Conservation (phyloP, 208 protist species). For the Trypanosoma theileri region DNA sequence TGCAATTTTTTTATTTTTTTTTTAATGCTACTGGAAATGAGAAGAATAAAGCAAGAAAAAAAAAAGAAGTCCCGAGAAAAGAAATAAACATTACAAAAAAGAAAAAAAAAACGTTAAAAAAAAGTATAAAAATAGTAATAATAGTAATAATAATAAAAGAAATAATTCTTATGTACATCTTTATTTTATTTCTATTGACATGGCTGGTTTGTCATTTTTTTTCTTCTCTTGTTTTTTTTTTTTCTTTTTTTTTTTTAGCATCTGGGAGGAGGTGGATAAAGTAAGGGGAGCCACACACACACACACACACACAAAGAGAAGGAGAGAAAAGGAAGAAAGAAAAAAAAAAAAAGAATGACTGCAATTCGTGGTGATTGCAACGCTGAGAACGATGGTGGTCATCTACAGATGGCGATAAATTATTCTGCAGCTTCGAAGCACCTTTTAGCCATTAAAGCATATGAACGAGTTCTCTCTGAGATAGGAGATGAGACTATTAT, state of each 20-base stretch:
- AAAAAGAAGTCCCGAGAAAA: too few species aligned
- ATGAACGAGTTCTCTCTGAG: constrained; percentile 24
- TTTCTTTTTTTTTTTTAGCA: constrained; percentile 1
- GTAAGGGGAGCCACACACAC: background rate
- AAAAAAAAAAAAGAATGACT: constrained; percentile 8
- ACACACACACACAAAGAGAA: background rate
- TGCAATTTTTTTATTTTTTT: too few species aligned
- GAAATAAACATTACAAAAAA: too few species aligned
- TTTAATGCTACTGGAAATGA: too few species aligned
- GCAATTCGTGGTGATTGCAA: background rate
- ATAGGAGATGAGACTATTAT: background rate
- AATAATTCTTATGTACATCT: background rate
- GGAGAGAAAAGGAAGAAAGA: background rate
- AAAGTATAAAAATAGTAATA: too few species aligned
- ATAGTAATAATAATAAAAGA: too few species aligned
- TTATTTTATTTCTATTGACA: constrained; percentile 1
- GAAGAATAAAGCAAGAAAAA: too few species aligned
- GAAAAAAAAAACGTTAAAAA: too few species aligned
- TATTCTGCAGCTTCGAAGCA: constrained; percentile 13
- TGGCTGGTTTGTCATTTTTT: background rate
- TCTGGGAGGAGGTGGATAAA: too few species aligned
- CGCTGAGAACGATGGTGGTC: background rate
- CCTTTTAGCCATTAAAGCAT: constrained; percentile 33
- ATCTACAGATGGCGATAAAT: constrained; percentile 14
- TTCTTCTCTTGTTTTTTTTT: constrained; percentile 6